Percentiles rank a stretch among this genome's conserved stretches.
These are phyloP conservation scores for Zelonia costaricensis DNA, from an alignment of 208 protist species.

Conservation along the genomic window DNA sequence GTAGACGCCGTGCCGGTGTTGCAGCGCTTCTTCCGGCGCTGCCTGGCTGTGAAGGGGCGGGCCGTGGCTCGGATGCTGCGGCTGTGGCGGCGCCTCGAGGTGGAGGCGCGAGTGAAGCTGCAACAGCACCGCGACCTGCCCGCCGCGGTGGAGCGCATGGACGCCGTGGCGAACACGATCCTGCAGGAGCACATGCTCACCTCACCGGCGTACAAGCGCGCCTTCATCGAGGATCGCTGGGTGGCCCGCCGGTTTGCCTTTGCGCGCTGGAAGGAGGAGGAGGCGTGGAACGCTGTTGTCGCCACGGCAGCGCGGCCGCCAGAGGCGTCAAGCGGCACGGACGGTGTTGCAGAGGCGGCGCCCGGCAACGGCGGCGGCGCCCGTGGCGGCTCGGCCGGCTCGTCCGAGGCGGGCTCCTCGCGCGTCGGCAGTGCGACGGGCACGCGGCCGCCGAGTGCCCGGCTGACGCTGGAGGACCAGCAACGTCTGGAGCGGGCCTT, in stretches of 20 bases:
- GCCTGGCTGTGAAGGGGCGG: slow-evolving; percentile 48
- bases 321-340: too few relatives aligned
- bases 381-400: too few relatives aligned
- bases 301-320: neutral
- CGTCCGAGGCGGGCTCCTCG: too few relatives aligned
- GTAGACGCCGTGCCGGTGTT: slow-evolving; percentile 39
- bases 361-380: too few relatives aligned
- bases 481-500: slow-evolving; percentile 17
- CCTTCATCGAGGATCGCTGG: slow-evolving; percentile 68
- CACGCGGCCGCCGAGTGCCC: neutral
- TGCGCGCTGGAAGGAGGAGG: slow-evolving; percentile 41
- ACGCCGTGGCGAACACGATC: slow-evolving; percentile 67
- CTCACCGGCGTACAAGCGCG: slow-evolving; percentile 61
- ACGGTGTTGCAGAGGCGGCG: too few relatives aligned
- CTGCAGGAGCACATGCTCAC: slow-evolving; percentile 86
- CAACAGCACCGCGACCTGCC: slow-evolving; percentile 51
- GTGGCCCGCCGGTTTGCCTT: slow-evolving; percentile 34
- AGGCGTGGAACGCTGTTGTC: slow-evolving; percentile 30
- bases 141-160: slow-evolving; percentile 52
- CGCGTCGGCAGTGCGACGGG: neutral
- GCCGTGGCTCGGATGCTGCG: slow-evolving; percentile 65
- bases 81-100: slow-evolving; percentile 63
- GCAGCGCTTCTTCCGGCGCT: slow-evolving; percentile 77
- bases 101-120: slow-evolving; percentile 60
- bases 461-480: slow-evolving; percentile 17